Conservation (phyloP, 2,329 filamentous ascomycete species). For the Didymella pomorum region DNA sequence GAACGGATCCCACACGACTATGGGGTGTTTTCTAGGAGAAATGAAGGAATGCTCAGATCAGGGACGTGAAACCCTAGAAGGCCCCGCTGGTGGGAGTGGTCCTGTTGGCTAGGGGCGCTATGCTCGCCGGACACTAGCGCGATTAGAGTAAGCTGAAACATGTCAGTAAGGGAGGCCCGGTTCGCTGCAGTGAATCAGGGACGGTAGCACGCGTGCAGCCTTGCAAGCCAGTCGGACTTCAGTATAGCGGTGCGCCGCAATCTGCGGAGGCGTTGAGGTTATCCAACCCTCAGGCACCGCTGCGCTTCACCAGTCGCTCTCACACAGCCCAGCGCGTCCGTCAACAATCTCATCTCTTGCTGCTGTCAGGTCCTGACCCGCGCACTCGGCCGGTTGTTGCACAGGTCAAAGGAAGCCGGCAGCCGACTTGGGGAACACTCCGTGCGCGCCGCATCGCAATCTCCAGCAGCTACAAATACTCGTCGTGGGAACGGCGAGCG, state of each 20-base stretch:
- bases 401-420: slow-evolving; percentile 12
- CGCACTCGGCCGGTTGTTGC: slow-evolving; percentile 8
- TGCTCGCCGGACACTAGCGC: slow-evolving; percentile 35
- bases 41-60: slow-evolving; percentile 52
- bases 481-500: slow-evolving; percentile 7
- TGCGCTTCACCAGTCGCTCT: slow-evolving; percentile 17
- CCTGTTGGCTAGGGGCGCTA: slow-evolving; percentile 30
- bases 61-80: slow-evolving; percentile 47
- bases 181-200: slow-evolving; percentile 24
- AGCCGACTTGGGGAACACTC: slow-evolving; percentile 15
- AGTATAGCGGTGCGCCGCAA: slow-evolving; percentile 26
- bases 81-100: slow-evolving; percentile 28
- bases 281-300: slow-evolving; percentile 22
- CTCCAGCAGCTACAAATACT: slow-evolving; percentile 13
- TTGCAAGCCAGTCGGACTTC: slow-evolving; percentile 29
- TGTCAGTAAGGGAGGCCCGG: slow-evolving; percentile 34
- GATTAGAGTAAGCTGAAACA: slow-evolving; percentile 44
- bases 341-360: slow-evolving; percentile 5
- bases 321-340: slow-evolving; percentile 10
- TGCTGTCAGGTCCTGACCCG: neutral
- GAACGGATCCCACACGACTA: slow-evolving; percentile 40
- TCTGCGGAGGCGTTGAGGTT: slow-evolving; percentile 22
- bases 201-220: slow-evolving; percentile 26
- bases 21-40: slow-evolving; percentile 43
- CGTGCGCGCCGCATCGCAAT: slow-evolving; percentile 22